These are phyloP conservation scores for Juglanconis oblonga DNA, from an alignment of 2,329 filamentous ascomycete species.

Conservation along the genomic window DNA sequence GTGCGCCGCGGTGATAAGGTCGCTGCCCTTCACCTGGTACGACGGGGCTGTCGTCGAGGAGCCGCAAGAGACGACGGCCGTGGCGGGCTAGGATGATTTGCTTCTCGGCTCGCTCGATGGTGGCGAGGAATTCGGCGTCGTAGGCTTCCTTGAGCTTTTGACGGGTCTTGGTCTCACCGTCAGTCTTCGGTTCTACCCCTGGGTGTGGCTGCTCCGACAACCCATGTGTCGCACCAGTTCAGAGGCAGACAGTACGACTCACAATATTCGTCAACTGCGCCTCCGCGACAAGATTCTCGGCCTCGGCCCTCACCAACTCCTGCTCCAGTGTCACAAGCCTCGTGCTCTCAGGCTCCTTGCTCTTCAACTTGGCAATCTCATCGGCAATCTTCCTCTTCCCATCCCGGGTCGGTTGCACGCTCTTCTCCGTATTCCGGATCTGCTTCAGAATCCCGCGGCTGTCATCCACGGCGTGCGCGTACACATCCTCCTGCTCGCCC, in stretches of 20 bases:
- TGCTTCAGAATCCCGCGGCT: conserved; percentile 80
- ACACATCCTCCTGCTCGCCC: conserved; percentile 88
- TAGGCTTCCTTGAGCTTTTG: conserved; percentile 96
- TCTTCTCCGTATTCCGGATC: conserved; percentile 92
- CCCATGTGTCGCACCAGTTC: not conserved
- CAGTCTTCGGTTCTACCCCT: not conserved
- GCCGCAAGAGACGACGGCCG: conserved; percentile 76
- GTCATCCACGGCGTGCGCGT: conserved; percentile 84
- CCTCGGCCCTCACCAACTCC: conserved; percentile 92
- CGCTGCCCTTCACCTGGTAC: conserved; percentile 77
- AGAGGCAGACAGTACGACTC: conserved; percentile 33
- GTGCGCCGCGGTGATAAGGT: conserved; percentile 62
- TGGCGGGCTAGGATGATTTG: conserved; percentile 92
- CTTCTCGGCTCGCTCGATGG: conserved; percentile 95
- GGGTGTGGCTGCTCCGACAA: no score
- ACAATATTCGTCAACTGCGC: conserved; percentile 94
- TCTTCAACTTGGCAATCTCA: conserved; percentile 87
- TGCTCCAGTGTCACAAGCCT: conserved; percentile 86
- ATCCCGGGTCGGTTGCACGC: conserved; percentile 88
- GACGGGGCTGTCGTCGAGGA: conserved; percentile 86
- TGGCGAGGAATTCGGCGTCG: conserved; percentile 80
- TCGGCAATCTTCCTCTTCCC: conserved; percentile 84
- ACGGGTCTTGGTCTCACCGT: conserved; percentile 61
- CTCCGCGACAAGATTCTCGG: conserved; percentile 92
- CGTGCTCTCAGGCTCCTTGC: conserved; percentile 84